Base-by-base conservation (phyloP, 192 early-diverging fungal genomes). In the Allomyces macrogynus region DNA sequence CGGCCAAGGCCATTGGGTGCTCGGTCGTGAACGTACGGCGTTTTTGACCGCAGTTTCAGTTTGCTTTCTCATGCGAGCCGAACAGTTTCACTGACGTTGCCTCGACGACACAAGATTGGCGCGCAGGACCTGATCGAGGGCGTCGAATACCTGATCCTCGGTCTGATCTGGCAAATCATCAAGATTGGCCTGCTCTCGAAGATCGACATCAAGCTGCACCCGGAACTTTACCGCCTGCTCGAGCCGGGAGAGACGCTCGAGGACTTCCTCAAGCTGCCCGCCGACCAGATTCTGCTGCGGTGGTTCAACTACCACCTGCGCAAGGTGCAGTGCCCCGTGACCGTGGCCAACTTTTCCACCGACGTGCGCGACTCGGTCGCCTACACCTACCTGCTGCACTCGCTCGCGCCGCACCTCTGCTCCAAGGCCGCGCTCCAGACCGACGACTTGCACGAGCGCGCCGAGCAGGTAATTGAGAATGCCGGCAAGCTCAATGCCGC, bases 271-370 rank as follows among this genome's bases (percentile, higher is more conserved):
- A 87, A 89, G 69, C 81, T 99, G 60, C 93, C 95, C 26, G 87
- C 90, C 27, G 95, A 99, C 69, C 91, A 91, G 66, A 97, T 99
- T 71, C 79, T 99, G 69, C 78, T 99, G 73, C 78, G 96, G 66
- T 99, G 96, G 96, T 93, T 97, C 81, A 99, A 99, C 78, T 99
- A 93, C 79, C 96, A 99, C 70, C 73, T 99, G 68, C 93, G 91
- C 65, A 89, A 89, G 64, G 91, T 91, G 44, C 87, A 86, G 32
- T 95, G 90, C 87, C 68, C 79, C 57, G 78, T 49, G 40, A 77
- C 77, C 60, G 92, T 99, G 26, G 78, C 78, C 23, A 99, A 99
- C 80, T 95, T 99, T 73, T 84, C 78, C 66, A 74, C 77, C 67
- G 96, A 99, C 77, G 85, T 99, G 67, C 85, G 86, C 73, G 94